These are phyloP conservation scores for Jamesozyma jinghongensis DNA, from an alignment of 805 yeast genomes.

Conservation along the genomic window DNA sequence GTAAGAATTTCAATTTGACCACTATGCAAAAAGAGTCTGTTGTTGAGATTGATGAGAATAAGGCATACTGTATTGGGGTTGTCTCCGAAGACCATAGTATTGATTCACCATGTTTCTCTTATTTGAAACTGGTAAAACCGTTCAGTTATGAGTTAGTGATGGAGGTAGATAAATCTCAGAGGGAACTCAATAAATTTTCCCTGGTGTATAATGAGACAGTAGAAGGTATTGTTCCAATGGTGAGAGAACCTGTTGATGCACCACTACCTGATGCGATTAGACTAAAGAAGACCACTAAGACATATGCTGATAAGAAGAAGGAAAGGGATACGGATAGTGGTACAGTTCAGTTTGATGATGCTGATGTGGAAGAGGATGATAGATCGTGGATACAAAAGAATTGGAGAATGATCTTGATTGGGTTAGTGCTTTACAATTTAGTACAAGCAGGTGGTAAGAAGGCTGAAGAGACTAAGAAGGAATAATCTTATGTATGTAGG, in stretches of 20 bases:
- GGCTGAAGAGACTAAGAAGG: neutral
- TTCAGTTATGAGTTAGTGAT: slow-evolving; percentile 18
- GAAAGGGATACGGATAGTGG: slow-evolving; percentile 10
- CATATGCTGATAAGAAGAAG: slow-evolving; percentile 25
- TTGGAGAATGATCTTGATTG: slow-evolving; percentile 25
- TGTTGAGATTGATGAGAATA: neutral
- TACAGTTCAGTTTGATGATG: slow-evolving; percentile 17
- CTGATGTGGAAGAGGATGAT: slow-evolving; percentile 15
- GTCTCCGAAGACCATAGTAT: slow-evolving; percentile 6
- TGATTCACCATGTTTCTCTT: slow-evolving; percentile 18
- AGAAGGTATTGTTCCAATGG: slow-evolving; percentile 13
- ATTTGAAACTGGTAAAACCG: slow-evolving; percentile 15
- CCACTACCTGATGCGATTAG: slow-evolving; percentile 17
- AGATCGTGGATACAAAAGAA: slow-evolving; percentile 24
- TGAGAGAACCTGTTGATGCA: slow-evolving; percentile 13
- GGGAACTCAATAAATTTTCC: slow-evolving; percentile 15
- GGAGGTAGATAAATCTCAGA: slow-evolving; percentile 9
- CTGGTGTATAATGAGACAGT: slow-evolving; percentile 9
- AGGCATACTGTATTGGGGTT: slow-evolving; percentile 17
- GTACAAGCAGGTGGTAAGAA: slow-evolving; percentile 1
- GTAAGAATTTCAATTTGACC: neutral
- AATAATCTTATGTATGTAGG: too few relatives aligned
- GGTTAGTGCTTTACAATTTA: slow-evolving; percentile 19
- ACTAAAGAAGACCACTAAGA: slow-evolving; percentile 24
- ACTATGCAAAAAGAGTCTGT: neutral